A percentile compares a stretch with the other conserved stretches of the same genome.
Conservation (phyloP, 2,329 filamentous ascomycete species). For the Hypoxylon sp. region DNA sequence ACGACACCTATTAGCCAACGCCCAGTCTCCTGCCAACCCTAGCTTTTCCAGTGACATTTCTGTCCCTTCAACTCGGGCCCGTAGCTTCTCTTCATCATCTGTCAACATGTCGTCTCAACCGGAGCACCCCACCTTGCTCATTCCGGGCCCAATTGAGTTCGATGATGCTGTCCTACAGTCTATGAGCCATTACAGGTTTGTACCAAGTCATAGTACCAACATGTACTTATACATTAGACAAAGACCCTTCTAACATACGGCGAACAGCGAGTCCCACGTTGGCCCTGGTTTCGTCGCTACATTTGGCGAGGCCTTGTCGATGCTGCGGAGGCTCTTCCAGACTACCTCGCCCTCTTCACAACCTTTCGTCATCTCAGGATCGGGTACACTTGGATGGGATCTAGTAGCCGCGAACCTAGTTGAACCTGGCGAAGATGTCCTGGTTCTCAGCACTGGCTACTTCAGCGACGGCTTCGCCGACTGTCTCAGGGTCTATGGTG, state of each 20-base stretch:
- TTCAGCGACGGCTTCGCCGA: slow-evolving; percentile 96
- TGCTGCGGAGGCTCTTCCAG: slow-evolving; percentile 95
- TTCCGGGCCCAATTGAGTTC: slow-evolving; percentile 97
- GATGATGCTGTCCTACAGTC: slow-evolving; percentile 96
- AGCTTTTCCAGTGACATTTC: slow-evolving; percentile 49
- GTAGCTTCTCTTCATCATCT: slow-evolving; percentile 52
- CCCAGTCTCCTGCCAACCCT: slow-evolving; percentile 36
- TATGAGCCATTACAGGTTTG: slow-evolving; percentile 93
- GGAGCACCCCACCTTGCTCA: slow-evolving; percentile 82
- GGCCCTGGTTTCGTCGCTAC: slow-evolving; percentile 88
- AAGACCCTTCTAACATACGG: slow-evolving; percentile 25
- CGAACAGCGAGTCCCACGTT: slow-evolving; percentile 88
- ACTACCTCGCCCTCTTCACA: slow-evolving; percentile 85
- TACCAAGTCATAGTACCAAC: slow-evolving; percentile 35
- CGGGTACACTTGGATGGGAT: slow-evolving; percentile 97
- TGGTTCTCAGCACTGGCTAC: slow-evolving; percentile 96
- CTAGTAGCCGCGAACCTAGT: slow-evolving; percentile 93
- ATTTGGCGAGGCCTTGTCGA: slow-evolving; percentile 90
- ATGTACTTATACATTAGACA: slow-evolving; percentile 2
- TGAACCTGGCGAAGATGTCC: slow-evolving; percentile 88
- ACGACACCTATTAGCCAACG: slow-evolving; percentile 48
- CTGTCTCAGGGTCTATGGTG: slow-evolving; percentile 92
- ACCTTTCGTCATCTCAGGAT: slow-evolving; percentile 93
- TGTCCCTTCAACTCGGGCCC: slow-evolving; percentile 50
- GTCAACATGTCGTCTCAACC: slow-evolving; percentile 73